Evolutionary conservation across 1,284 basidiomycete species (phyloP), one percentile per base, ranked within the genome.

Genomic region (Cryptococcus deneoformans): DNA sequence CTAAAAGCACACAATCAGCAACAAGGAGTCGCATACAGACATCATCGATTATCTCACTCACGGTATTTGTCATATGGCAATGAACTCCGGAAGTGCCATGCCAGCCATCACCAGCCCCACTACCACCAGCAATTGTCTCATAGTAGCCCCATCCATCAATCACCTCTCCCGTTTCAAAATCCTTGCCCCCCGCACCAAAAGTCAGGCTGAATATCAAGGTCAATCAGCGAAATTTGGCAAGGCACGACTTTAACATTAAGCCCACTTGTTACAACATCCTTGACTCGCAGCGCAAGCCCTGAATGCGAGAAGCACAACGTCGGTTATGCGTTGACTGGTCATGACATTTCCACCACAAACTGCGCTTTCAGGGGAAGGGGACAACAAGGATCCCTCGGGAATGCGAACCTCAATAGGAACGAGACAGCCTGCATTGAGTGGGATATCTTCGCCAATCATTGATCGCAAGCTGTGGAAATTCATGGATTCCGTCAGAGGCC

Each of bases 341-440:
- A 94, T 79, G 10, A 96, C 92, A 66, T 96, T 96, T 4, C 93
- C 93, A 20, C 89, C 92, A 62, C 92, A 94, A 2, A 96, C 92
- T 0, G 93, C 93, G 0, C 92, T 92, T 0, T 87, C 89, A 38
- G 84, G 82, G 5, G 89, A 92, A 0, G 94, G 93, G 4, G 86
- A 84, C 29, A 98, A 81, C 6, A 97, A 77, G 8, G 87, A 89
- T 53, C 87, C 88, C 40, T 83, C 78, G 0, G 94, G 94, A 44
- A 97, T 90, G 61, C 39, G 42, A 37, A 58, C 58, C 12, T 65
- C 64, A 16, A 75, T 55, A 16, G 72, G 72, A 2, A 69, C 87
- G 14, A 96, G 82, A 71, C 92, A 96, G 1, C 93, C 93, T 20
- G 91, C 90, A 72, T 97, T 97, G 34, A 98, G 82, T 3, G 94